Percentiles rank a stretch among this genome's conserved stretches.
These are phyloP conservation scores for Aureobasidium sp. DNA, from an alignment of 2,329 filamentous ascomycete genomes.

Conservation along the genomic window DNA sequence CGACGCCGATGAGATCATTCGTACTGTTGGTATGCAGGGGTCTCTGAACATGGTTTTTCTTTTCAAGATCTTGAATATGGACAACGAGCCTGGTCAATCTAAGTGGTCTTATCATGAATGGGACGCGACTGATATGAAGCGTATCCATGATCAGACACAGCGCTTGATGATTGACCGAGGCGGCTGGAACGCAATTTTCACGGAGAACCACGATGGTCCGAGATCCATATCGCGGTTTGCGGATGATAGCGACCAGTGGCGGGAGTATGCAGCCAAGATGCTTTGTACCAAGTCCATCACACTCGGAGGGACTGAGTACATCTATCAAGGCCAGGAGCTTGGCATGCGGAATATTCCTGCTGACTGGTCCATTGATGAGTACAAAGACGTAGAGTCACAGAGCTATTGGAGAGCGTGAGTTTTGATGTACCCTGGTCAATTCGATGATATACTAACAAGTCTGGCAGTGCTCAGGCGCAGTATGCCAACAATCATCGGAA, in stretches of 20 bases:
- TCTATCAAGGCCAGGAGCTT: constrained; percentile 63
- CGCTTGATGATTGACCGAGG: constrained; percentile 47
- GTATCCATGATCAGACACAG: constrained; percentile 21
- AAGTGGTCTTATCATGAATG: constrained; percentile 10
- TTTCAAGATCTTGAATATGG: constrained; percentile 42
- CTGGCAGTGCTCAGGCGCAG: constrained; percentile 34
- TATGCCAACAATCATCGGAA: constrained; percentile 20
- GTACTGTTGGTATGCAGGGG: constrained; percentile 41
- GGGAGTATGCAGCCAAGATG: constrained; percentile 48
- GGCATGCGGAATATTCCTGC: constrained; percentile 57
- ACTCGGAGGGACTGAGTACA: constrained; percentile 56
- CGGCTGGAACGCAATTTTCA: constrained; percentile 58
- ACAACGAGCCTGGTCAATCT: constrained; percentile 40
- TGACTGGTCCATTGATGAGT: constrained; percentile 55
- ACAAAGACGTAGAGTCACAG: constrained; percentile 53
- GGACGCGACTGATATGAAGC: constrained; percentile 19
- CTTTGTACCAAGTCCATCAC: constrained; percentile 50
- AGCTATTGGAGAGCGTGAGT: not conserved
- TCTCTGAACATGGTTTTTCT: constrained; percentile 65
- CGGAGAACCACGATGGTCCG: constrained; percentile 59
- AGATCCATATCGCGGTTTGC: constrained; percentile 48
- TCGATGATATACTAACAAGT: too few species aligned
- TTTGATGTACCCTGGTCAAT: too few species aligned
- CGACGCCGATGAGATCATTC: constrained; percentile 42
- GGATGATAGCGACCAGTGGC: constrained; percentile 40